Base-by-base conservation (phyloP, 73 alveolate species). In the Tetrahymena malaccensis region DNA sequence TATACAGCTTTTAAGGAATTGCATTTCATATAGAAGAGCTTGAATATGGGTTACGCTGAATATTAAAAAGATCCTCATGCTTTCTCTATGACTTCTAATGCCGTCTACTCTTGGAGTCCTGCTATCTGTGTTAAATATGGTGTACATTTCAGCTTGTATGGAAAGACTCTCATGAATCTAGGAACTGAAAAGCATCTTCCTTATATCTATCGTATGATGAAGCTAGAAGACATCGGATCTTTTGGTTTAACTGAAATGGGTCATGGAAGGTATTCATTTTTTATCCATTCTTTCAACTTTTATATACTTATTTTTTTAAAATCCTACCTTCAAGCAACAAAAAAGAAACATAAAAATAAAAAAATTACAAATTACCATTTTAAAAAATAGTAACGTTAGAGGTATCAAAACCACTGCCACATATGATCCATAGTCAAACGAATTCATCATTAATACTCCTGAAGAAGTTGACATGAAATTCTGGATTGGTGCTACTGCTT, bases 131-230 rank as follows among this genome's bases (percentile, higher is more conserved):
- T 96, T 21, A 96, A 95, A 43, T 93, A 95, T 85, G 98, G 96
- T 93, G 99, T 97, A 38, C 99, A 98, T 57, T 96, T 97, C 93
- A 96, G 96, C 21, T 93, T 98, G 10, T 97, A 97, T 94, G 95
- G 96, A 35, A 95, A 95, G 95, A 97, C 99, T 31, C 95, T 98
- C 70, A 85, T 50, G 70, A 97, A 98, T 95, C 96, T 97, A 38
- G 99, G 99, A 38, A 97, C 99, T 21, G 99, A 97, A 55, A 97
- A 96, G 84, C 99, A 98, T 94, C 94, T 95, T n/a, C 93, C 93
- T 21, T 95, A 84, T 85, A 84, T 96, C 31, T 94, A 96, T 27
- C 95, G 97, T 44, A 98, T 98, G 44, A 94, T 94, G 44, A 44
- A 96, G 35, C 56, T 97, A 0, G 94, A 94, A 94, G 98, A 97